Evolutionary conservation across 306 rosid species (phyloP).

Genomic region (Cucumis hystrix): DNA sequence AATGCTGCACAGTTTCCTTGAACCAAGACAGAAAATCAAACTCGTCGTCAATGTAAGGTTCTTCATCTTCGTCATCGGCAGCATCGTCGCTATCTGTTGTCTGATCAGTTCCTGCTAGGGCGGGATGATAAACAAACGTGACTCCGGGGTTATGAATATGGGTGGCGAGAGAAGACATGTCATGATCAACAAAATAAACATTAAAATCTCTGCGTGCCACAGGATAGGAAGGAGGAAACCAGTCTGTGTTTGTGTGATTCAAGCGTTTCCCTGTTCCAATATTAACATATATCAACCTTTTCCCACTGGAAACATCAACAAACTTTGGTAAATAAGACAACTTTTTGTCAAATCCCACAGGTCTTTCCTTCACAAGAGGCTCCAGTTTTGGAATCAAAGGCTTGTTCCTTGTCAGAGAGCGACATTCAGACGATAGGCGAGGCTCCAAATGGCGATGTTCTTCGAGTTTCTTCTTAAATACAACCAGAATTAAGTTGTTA

Average conservation of each 20-base stretch:
- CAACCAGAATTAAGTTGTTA: constrained; percentile 35
- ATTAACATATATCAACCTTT: constrained; percentile 48
- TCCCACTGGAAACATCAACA: constrained; percentile 31
- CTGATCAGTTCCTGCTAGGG: constrained; percentile 32
- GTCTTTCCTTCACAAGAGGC: constrained; percentile 39
- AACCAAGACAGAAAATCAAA: constrained; percentile 80
- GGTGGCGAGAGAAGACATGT: constrained; percentile 47
- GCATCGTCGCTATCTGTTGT: neutral
- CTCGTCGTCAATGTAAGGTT: constrained; percentile 42
- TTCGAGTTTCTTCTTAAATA: constrained; percentile 55
- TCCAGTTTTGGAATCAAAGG: constrained; percentile 46
- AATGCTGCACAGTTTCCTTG: constrained; percentile 51
- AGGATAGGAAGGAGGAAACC: constrained; percentile 69
- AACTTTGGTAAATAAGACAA: constrained; percentile 46
- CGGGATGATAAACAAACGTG: constrained; percentile 85
- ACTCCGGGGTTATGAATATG: constrained; percentile 53
- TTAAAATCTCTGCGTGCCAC: constrained; percentile 39
- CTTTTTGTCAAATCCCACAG: constrained; percentile 11
- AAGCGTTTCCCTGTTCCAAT: constrained; percentile 49
- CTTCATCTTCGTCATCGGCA: constrained; percentile 18
- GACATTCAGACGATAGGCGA: constrained; percentile 46
- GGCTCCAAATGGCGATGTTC: constrained; percentile 21
- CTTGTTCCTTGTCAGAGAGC: constrained; percentile 28
- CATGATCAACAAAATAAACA: constrained; percentile 67
- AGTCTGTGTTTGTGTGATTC: constrained; percentile 26